Evolutionary conservation across 2,329 filamentous ascomycete species (phyloP), one percentile per base, ranked within the genome.

Genomic region (Thermoascus crustaceus): DNA sequence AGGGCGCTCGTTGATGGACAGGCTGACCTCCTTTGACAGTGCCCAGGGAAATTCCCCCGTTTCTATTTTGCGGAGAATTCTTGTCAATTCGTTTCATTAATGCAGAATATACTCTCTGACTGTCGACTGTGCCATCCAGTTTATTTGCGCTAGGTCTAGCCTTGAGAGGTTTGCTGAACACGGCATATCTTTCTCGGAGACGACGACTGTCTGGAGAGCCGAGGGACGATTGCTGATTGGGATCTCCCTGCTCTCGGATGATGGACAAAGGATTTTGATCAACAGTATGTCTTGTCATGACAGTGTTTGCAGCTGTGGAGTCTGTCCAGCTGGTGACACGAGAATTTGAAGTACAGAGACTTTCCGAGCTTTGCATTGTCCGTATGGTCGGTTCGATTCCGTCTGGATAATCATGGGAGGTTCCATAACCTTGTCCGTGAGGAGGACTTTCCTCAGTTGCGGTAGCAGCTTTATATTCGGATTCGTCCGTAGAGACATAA

Each of bases 291-390:
- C 54, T 50, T 7, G 53, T 53, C n/a, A 47, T 44, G 18, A 64
- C 45, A 4, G 64, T 67, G 37, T 62, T 62, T 29, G 55, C 53
- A n/a, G 53, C 54, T 2, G 61, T 68, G 3, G 67, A 68, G 41
- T 69, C 56, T 22, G 67, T 61, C 67, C 66, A 69, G 44, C 66
- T 70, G 9, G 64, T 68, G n/a, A 67, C 63, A 18, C 66, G 62
- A 20, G 67, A 69, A 20, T 49, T 50, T 7, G 53, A 56, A 3
- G 56, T 61, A 26, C 48, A 52, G 19, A 58, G 36, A 30, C 58
- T 64, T 23, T 56, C 55, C 13, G 45, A 49, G 38, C 54, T 61
- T 34, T 44, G 53, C 27, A 46, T 50, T 16, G 37, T 45, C 10
- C 44, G 42, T 17, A 58, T 36, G 4, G 47, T 48, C 17, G 39